Evolutionary conservation across 1,284 basidiomycete genomes (phyloP).

Genomic region (Pterulicium gracile): DNA sequence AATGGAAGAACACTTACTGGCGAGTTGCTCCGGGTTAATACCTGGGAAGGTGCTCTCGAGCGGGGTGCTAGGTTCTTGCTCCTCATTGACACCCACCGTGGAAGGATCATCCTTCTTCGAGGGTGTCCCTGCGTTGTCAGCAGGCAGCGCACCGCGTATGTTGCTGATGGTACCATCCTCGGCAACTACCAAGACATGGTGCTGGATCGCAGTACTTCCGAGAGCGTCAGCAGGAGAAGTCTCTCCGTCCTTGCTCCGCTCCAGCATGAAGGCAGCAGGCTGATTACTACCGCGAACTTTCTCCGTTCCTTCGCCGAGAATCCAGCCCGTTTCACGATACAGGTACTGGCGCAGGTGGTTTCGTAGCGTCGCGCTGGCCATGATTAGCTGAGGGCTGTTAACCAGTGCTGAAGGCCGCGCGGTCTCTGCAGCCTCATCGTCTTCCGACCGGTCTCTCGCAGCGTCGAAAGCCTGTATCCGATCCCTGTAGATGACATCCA

Average conservation of each 20-base stretch:
- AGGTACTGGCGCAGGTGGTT: constrained; percentile 41
- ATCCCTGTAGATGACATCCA: constrained; percentile 40
- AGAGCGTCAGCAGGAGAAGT: constrained; percentile 17
- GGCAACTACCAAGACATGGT: constrained; percentile 54
- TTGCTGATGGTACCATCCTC: constrained; percentile 43
- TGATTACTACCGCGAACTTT: constrained; percentile 28
- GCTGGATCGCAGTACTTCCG: constrained; percentile 28
- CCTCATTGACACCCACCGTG: no score
- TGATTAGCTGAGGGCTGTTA: constrained; percentile 43
- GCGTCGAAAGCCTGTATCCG: constrained; percentile 18
- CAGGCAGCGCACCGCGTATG: constrained; percentile 21
- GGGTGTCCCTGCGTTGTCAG: neutral
- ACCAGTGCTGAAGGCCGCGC: constrained; percentile 15
- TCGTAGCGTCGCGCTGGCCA: constrained; percentile 61
- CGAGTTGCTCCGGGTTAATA: no score
- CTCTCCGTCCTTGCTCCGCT: constrained; percentile 12
- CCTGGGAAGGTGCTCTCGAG: no score
- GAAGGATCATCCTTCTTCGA: no score
- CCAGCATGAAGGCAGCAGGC: constrained; percentile 1
- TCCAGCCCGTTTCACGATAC: constrained; percentile 43
- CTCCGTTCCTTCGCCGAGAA: constrained; percentile 31
- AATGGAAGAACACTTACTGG: no score
- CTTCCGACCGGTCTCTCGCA: constrained; percentile 9
- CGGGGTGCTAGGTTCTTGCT: no score
- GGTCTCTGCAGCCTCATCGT: constrained; percentile 1